phyloP scores from a whole-genome alignment of 2,329 filamentous ascomycete species.

The Penicillium italicum region DNA sequence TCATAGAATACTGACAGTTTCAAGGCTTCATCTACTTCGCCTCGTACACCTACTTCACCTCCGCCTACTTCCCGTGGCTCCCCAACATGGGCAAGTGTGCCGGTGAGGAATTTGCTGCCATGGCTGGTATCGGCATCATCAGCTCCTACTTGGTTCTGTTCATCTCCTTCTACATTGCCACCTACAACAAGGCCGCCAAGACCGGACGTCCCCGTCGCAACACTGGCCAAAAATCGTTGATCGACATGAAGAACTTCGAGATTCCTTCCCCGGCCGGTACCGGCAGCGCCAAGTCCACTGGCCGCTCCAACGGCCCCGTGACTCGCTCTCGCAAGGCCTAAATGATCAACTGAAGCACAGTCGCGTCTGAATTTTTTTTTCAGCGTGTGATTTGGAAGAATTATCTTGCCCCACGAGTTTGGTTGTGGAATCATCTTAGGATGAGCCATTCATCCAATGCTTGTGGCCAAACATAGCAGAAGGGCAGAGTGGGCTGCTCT shows the following conservation, averaged over 20 bases:
- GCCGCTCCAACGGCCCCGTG: constrained; percentile 43
- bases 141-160: constrained; percentile 96
- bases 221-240: constrained; percentile 78
- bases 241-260: constrained; percentile 76
- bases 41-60: constrained; percentile 97
- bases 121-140: constrained; percentile 86
- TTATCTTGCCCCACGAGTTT: background rate
- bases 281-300: constrained; percentile 34
- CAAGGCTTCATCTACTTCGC: constrained; percentile 96
- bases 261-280: constrained; percentile 44
- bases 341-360: constrained; percentile 3
- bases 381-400: background rate
- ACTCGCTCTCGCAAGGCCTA: constrained; percentile 50
- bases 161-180: constrained; percentile 98
- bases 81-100: constrained; percentile 84
- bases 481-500: constrained; percentile 13
- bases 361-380: background rate
- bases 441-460: background rate
- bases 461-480: constrained; percentile 6
- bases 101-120: constrained; percentile 93
- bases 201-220: constrained; percentile 44
- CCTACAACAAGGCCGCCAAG: constrained; percentile 69
- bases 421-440: background rate
- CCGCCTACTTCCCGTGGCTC: constrained; percentile 79
- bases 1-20: constrained; percentile 7